Base-by-base conservation (phyloP, 2,329 filamentous ascomycete genomes). In the Claviceps pazoutovae region DNA sequence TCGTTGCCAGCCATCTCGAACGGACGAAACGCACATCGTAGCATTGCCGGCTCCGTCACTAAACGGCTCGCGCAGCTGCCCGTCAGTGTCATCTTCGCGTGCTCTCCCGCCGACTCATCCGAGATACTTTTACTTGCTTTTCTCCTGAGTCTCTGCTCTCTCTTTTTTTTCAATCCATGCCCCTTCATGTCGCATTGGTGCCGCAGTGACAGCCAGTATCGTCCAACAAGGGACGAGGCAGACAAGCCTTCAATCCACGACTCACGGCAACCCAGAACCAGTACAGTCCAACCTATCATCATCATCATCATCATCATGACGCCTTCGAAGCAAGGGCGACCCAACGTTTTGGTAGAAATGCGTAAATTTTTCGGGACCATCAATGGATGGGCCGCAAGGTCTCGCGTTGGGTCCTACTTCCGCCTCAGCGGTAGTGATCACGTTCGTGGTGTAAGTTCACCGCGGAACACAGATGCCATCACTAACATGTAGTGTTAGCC, bases 291-390 rank as follows among this genome's bases (percentile, higher is more conserved):
- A 34, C 30, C 30, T 11, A 34, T 34, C 9, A 34, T 34, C 9
- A 8, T 30, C 26, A 30, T 30, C 7, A 30, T 26, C 23, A 26
- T 46, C 16, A 13, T n/a, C 43, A 48, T 19, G 9, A 48, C 23
- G 7, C 53, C 53, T 5, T 51, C 51, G 41, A 44, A 50, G n/a
- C 50, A 48, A 7, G 23, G 48, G n/a, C 39, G 23, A 8, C 53
- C 48, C 14, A 48, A 51, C 13, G 30, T 52, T 34, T 16, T 50
- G 21, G 48, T 30, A 17, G 53, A 54, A 17, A 65, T 84, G 56
- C 82, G 82, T 21, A 71, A 71, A 48, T 72, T 81, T 51, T 88
- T 88, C 62, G 75, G 36, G 11, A 38, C 51, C 13, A 17, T 53
- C 2, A 43, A 55, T 36, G 23, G 19, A 30, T 46, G 46, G 36